Evolutionary conservation across 2,329 filamentous ascomycete species (phyloP).

Genomic region (Massarina eburnea): DNA sequence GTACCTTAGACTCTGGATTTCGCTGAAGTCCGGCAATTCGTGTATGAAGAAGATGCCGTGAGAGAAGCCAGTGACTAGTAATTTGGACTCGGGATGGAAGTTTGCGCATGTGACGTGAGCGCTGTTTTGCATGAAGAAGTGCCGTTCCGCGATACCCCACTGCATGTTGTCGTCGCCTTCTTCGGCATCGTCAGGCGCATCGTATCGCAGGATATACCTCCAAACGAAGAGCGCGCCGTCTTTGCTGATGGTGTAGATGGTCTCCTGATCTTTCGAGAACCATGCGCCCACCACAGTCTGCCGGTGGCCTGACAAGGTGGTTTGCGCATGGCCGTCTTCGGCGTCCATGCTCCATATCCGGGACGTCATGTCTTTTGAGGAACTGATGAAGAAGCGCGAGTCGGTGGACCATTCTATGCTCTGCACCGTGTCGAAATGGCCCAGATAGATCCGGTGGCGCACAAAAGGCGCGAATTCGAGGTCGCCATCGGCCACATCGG

Average conservation of each 20-base stretch:
- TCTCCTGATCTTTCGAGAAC: slow-evolving; percentile 93
- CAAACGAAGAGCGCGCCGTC: slow-evolving; percentile 96
- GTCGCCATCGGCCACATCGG: slow-evolving; percentile 78
- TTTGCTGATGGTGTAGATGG: slow-evolving; percentile 93
- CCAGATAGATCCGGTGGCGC: slow-evolving; percentile 79
- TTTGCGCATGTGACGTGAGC: slow-evolving; percentile 86
- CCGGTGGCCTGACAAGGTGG: slow-evolving; percentile 85
- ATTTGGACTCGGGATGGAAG: slow-evolving; percentile 81
- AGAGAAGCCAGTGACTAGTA: slow-evolving; percentile 96
- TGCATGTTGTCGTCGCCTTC: slow-evolving; percentile 69
- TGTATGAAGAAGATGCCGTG: slow-evolving; percentile 93
- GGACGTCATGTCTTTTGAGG: slow-evolving; percentile 88
- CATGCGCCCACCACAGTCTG: slow-evolving; percentile 92
- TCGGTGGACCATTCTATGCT: slow-evolving; percentile 95
- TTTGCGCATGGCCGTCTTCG: slow-evolving; percentile 86
- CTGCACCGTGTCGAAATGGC: slow-evolving; percentile 84
- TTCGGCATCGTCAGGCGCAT: slow-evolving; percentile 55
- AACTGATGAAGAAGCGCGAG: slow-evolving; percentile 89
- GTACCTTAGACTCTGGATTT: slow-evolving; percentile 77
- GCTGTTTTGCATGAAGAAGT: slow-evolving; percentile 92
- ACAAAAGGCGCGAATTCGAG: slow-evolving; percentile 96
- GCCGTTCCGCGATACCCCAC: slow-evolving; percentile 87
- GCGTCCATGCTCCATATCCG: slow-evolving; percentile 92
- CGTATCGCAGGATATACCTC: slow-evolving; percentile 71
- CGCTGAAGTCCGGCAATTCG: slow-evolving; percentile 93